A percentile compares a stretch with the other conserved stretches of the same genome.
These are phyloP conservation scores for Rhizophagus clarus DNA, from an alignment of 192 early-diverging fungal species.

Conservation along the genomic window DNA sequence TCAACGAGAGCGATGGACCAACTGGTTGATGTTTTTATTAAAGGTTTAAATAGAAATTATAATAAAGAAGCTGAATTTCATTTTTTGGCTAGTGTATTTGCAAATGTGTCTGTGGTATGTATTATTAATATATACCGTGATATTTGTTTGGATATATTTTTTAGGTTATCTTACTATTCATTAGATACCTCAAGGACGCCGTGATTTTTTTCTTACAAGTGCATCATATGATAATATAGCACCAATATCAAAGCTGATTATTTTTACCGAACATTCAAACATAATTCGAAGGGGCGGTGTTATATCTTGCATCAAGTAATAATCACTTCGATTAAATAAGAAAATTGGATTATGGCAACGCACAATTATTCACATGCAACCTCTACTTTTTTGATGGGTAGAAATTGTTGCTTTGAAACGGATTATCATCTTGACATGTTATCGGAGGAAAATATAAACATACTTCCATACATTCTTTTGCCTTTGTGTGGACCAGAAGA, in stretches of 20 bases:
- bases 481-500: constrained; percentile 93
- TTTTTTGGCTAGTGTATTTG: constrained; percentile 92
- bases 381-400: constrained; percentile 22
- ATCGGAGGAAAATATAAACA: constrained; percentile 70
- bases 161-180: background rate
- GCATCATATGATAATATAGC: constrained; percentile 65
- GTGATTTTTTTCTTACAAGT: constrained; percentile 69
- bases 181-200: constrained; percentile 64
- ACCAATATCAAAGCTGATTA: constrained; percentile 82
- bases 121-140: background rate
- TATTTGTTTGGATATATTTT: background rate
- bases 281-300: constrained; percentile 90
- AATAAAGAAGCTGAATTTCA: constrained; percentile 81
- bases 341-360: background rate
- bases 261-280: constrained; percentile 81
- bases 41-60: constrained; percentile 75
- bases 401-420: constrained; percentile 82
- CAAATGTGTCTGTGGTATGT: constrained; percentile 71
- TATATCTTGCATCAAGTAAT: constrained; percentile 83
- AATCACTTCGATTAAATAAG: background rate
- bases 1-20: constrained; percentile 72
- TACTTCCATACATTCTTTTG: constrained; percentile 85
- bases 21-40: constrained; percentile 86
- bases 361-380: background rate
- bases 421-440: constrained; percentile 68